Evolutionary conservation across 176 grass and related monocot species (phyloP).

Genomic region (Bothriochloa decipiens): DNA sequence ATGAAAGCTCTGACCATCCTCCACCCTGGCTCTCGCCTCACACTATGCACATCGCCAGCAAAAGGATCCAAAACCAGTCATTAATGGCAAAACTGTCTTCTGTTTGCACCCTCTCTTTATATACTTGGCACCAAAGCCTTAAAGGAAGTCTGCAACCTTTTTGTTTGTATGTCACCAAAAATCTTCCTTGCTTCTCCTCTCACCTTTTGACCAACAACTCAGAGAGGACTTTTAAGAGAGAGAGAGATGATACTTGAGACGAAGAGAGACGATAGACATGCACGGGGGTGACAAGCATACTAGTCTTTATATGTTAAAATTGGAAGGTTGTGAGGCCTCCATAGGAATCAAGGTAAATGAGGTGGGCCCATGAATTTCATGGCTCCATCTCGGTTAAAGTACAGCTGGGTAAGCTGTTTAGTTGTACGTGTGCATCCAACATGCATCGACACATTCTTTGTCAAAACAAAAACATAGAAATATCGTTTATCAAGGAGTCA

Average conservation of each 20-base stretch:
- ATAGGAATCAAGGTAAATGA: neutral
- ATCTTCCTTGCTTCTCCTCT: conserved; percentile 32
- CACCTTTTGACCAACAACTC: conserved; percentile 57
- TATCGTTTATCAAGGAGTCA: neutral
- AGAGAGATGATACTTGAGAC: neutral
- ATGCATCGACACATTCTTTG: neutral
- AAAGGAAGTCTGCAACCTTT: conserved; percentile 48
- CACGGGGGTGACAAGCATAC: neutral
- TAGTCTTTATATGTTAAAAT: conserved; percentile 22
- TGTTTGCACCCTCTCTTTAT: conserved; percentile 52
- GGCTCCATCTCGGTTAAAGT: neutral
- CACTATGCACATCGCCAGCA: conserved; percentile 34
- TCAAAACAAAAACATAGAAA: neutral
- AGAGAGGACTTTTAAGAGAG: conserved; percentile 36
- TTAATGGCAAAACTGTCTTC: conserved; percentile 63
- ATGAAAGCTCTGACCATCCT: conserved; percentile 57
- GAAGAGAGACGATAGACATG: neutral
- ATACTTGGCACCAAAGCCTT: conserved; percentile 41
- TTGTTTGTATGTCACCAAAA: conserved; percentile 56
- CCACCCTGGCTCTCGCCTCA: conserved; percentile 36
- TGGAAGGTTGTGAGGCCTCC: conserved; percentile 15
- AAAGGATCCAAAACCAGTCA: conserved; percentile 50
- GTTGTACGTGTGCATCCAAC: neutral
- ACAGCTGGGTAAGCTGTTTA: neutral
- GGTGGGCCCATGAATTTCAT: neutral